Evolutionary conservation across 2,329 filamentous ascomycete species (phyloP), one percentile per base, ranked within the genome.

Genomic region (Bertia moriformis): DNA sequence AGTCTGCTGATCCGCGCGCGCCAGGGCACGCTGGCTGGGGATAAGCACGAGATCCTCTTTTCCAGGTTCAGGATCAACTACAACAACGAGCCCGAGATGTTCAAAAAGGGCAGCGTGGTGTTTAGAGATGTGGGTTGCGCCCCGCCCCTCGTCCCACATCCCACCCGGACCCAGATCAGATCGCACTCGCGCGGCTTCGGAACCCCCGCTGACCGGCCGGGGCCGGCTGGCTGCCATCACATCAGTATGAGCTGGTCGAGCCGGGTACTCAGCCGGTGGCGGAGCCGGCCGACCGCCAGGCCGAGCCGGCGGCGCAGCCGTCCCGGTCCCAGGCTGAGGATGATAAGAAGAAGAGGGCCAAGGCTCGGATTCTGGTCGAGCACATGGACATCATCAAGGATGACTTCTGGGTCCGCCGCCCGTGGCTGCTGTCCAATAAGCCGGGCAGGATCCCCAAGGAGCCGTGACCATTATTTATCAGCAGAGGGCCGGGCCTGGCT

Each of bases 21-120:
- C 10, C 37, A 88, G 82, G 88, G 89, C 3, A 93, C 87, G 0
- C 60, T 93, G 1, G 74, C 88, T 3, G 68, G 76, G 2, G 87
- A 96, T 51, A 98, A 98, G 63, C 91, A 98, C 53, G 91, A 98
- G 63, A 93, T 98, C 15, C 63, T 98, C 13, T 98, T 91, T 57
- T 83, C 78, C 2, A 71, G 71, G 18, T 96, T 94, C 57, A 74
- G 78, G 2, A 88, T 96, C 54, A 98, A 98, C 60, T 98, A 98
- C 62, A 98, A 98, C 59, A 91, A 94, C 48, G 91, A 98, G 57
- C 76, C 77, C 0, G 86, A 93, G 45, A 87, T 95, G 14, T 94
- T 75, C 58, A 91, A 81, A 57, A 98, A 96, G 56, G 91, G 91
- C 3, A 96, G 85, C 47, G 81, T 95, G 2, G 60, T 96, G 4